Base-by-base conservation (phyloP, 176 grass and related monocot species). In the Aegilops speltoides region DNA sequence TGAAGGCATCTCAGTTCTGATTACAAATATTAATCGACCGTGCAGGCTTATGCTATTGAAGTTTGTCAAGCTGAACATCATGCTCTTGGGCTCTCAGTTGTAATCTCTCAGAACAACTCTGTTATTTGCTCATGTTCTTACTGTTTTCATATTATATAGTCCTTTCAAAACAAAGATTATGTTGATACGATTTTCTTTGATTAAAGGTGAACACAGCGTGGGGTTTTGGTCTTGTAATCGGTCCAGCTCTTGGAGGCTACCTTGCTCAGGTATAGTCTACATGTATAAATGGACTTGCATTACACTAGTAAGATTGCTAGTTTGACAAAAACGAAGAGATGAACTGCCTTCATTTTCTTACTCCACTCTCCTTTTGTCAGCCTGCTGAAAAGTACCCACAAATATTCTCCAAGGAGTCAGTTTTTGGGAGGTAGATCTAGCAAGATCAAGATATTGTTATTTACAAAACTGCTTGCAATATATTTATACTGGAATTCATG, bases 171-270 rank as follows among this genome's bases (percentile, higher is more conserved):
- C 22, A 13, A 31, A 43, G 5, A 85, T 85, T 32, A 3, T 28
- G 41, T 4, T 63, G 29, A 86, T 60, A 9, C 1, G 32, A 22
- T 65, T 40, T 72, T 22, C 19, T 64, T 52, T 23, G 25, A 34
- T 63, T 12, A 23, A 43, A 93, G 91, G 85, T 93, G 15, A 90
- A 63, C 43, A 93, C 91, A 5, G 85, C 91, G 56, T 93, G 91
- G 91, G 91, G 81, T 66, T 84, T 95, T 68, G 93, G 93, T 79
- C 83, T 98, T 70, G 84, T 95, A 45, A 4, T 98, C 52, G 93
- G 93, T 78, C 95, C 95, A 80, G 89, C 93, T 84, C 85, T 98
- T 83, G 93, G 95, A 92, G 95, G 95, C 60, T 98, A 87, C 88
- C 82, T 98, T 89, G 85, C 93, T 31, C 89, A 95, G 95, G 95